These are phyloP conservation scores for Zelonia costaricensis DNA, from an alignment of 208 protist genomes.

Conservation along the genomic window DNA sequence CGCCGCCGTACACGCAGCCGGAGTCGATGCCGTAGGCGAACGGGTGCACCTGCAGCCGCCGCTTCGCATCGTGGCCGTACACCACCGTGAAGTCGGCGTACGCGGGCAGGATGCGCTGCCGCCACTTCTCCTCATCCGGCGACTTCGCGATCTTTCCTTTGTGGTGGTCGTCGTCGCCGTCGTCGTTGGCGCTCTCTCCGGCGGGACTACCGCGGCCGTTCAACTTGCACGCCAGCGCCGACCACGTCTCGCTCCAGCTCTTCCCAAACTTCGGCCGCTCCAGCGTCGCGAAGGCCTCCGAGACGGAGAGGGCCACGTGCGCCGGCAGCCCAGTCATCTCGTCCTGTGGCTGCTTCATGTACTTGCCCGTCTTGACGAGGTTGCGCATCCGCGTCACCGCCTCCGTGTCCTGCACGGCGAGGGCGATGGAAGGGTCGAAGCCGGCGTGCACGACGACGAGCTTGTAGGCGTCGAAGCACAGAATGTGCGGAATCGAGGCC, in stretches of 20 bases:
- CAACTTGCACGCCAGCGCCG: constrained; percentile 22
- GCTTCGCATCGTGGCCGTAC: constrained; percentile 84
- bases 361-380: constrained; percentile 24
- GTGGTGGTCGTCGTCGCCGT: not conserved
- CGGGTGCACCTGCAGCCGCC: constrained; percentile 56
- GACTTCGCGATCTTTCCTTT: not conserved
- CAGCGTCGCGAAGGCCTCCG: constrained; percentile 31
- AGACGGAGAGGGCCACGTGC: constrained; percentile 31
- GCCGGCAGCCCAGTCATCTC: not conserved
- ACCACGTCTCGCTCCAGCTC: constrained; percentile 54
- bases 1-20: constrained; percentile 64
- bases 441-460: constrained; percentile 79
- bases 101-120: constrained; percentile 3
- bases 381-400: constrained; percentile 63
- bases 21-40: constrained; percentile 78
- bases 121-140: constrained; percentile 14
- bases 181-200: not conserved
- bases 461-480: constrained; percentile 55
- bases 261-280: constrained; percentile 34
- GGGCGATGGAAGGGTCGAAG: constrained; percentile 44
- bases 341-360: constrained; percentile 1
- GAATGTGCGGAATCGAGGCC: constrained; percentile 50
- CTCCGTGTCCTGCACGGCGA: constrained; percentile 46
- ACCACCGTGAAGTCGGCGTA: constrained; percentile 34
- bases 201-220: not conserved